phyloP scores from a whole-genome alignment of 2,329 filamentous ascomycete genomes.

The Xylaria sp. region DNA sequence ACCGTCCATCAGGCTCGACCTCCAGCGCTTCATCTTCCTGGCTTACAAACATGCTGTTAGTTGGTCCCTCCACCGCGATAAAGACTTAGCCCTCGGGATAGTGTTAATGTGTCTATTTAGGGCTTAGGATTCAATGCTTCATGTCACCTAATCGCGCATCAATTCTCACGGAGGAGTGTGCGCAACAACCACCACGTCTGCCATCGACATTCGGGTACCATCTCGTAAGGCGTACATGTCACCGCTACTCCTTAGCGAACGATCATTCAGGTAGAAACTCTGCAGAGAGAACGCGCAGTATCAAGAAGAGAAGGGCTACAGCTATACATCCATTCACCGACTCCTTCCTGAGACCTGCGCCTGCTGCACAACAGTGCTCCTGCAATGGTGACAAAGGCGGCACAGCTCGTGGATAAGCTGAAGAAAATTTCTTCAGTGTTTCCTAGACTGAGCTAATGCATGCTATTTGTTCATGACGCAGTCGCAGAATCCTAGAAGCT shows the following conservation, averaged over 20 bases:
- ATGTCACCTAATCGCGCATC: not conserved
- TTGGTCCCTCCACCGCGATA: no score
- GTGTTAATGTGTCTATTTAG: not conserved
- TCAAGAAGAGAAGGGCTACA: not conserved
- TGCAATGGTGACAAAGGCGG: slow-evolving; percentile 2
- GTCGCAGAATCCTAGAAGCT: not conserved
- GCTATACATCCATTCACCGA: not conserved
- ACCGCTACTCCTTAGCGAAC: not conserved
- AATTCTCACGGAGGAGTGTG: not conserved
- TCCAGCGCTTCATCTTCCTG: no score
- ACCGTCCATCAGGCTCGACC: no score
- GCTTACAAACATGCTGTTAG: no score
- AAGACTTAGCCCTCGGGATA: no score
- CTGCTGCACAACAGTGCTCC: slow-evolving; percentile 3
- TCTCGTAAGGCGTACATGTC: not conserved
- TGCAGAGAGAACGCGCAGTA: not conserved
- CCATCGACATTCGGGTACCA: not conserved
- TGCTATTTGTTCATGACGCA: not conserved
- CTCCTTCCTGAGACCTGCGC: not conserved
- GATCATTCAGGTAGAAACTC: not conserved
- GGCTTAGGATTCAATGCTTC: not conserved
- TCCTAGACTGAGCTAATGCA: not conserved
- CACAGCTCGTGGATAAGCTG: not conserved
- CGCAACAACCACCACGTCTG: not conserved
- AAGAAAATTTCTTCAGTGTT: not conserved